Evolutionary conservation across 768 basidiomycete genomes (phyloP).

Genomic region (Pisolithus microcarpus): DNA sequence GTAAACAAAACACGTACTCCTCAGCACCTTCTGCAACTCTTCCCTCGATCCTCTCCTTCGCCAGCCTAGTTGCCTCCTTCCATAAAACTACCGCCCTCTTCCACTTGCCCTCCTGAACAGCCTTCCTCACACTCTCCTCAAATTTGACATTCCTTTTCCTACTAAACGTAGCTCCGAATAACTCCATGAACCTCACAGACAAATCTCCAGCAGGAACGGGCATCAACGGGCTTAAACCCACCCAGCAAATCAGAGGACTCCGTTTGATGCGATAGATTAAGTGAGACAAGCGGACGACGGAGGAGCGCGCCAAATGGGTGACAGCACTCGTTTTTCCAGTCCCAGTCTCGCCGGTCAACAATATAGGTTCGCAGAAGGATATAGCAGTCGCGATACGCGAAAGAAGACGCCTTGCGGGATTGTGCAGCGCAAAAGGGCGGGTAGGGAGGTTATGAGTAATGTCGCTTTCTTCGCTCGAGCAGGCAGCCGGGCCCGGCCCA

Average conservation of each 20-base stretch:
- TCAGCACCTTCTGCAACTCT: constrained; percentile 21
- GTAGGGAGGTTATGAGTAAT: constrained; percentile 27
- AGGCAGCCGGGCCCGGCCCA: constrained; percentile 57
- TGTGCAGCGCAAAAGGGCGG: constrained; percentile 83
- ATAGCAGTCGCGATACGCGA: constrained; percentile 74
- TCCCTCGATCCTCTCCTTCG: constrained; percentile 53
- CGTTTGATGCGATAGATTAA: constrained; percentile 95
- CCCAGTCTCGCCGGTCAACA: constrained; percentile 97
- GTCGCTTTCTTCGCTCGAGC: constrained; percentile 34
- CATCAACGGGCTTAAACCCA: constrained; percentile 93
- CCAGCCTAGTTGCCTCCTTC: constrained; percentile 68
- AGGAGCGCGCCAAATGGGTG: constrained; percentile 80
- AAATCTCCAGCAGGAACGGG: constrained; percentile 70
- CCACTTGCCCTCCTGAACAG: constrained; percentile 81
- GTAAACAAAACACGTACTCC: constrained; percentile 13
- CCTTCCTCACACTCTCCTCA: constrained; percentile 73
- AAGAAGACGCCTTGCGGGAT: constrained; percentile 71
- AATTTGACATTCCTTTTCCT: constrained; percentile 83
- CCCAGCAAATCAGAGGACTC: constrained; percentile 92
- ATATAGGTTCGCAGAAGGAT: constrained; percentile 69
- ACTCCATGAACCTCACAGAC: constrained; percentile 65
- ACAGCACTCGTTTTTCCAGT: constrained; percentile 96
- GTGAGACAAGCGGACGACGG: constrained; percentile 67
- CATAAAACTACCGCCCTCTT: constrained; percentile 75
- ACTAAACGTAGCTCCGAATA: constrained; percentile 87